Percentiles rank a stretch among this genome's conserved stretches.
Conservation (phyloP, 371 early-diverging fungal species). For the Actinomortierella wolfii region DNA sequence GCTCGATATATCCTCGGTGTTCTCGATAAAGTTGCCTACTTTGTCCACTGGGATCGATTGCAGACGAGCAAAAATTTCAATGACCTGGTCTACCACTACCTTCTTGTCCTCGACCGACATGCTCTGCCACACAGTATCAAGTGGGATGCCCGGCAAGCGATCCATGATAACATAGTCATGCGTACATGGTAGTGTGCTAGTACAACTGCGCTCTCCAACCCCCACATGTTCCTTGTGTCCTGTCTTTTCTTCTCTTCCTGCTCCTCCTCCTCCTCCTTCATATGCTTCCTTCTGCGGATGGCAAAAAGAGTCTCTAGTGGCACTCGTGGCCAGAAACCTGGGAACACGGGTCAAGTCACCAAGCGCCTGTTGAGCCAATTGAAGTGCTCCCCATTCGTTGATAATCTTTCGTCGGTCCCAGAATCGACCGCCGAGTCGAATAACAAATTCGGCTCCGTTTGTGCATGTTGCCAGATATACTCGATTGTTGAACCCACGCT, state of each 20-base stretch:
- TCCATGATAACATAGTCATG: conserved; percentile 40
- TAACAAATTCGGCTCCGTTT: conserved; percentile 31
- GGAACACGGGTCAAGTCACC: conserved; percentile 12
- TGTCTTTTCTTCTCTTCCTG: no score
- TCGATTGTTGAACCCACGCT: conserved; percentile 38
- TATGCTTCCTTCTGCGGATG: no score
- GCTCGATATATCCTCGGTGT: conserved; percentile 2
- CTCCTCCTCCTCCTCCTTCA: no score
- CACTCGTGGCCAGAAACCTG: conserved; percentile 27
- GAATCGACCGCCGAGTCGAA: conserved; percentile 39
- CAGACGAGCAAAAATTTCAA: conserved; percentile 25
- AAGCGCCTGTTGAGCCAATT: conserved; percentile 19
- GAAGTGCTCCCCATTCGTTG: conserved; percentile 25
- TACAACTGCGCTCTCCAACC: no score
- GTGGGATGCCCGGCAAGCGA: conserved; percentile 31
- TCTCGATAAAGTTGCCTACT: conserved; percentile 28
- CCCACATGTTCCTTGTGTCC: no score
- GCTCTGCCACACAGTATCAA: conserved; percentile 33
- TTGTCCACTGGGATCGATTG: conserved; percentile 17
- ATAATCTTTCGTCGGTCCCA: conserved; percentile 44
- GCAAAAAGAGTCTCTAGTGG: no score
- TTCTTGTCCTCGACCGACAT: conserved; percentile 19
- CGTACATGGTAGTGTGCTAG: conserved; percentile 7
- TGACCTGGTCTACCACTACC: conserved; percentile 16
- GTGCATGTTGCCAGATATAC: conserved; percentile 33